Evolutionary conservation across 2,329 filamentous ascomycete genomes (phyloP).

Genomic region (Phialophora chinensis): DNA sequence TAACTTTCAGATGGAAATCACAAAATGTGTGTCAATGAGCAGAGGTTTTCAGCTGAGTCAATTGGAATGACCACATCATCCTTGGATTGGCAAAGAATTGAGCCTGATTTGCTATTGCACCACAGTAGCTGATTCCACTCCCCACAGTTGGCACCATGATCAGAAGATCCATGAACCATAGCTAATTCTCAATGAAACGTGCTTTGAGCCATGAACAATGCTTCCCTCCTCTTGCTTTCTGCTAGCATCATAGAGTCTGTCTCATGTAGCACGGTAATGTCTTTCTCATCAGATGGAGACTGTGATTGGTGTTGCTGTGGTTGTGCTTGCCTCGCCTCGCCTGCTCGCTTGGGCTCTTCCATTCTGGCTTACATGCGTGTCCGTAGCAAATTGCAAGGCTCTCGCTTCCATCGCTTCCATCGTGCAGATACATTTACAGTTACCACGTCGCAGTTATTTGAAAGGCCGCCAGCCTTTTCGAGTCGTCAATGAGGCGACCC

Average conservation of each 20-base stretch:
- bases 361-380: background rate
- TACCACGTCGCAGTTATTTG: background rate
- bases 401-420: background rate
- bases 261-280: background rate
- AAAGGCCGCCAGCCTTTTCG: background rate
- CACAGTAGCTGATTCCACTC: slow-evolving; percentile 26
- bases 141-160: slow-evolving; percentile 22
- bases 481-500: slow-evolving; percentile 3
- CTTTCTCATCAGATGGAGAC: background rate
- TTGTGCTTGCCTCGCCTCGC: background rate
- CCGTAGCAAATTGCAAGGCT: background rate
- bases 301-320: background rate
- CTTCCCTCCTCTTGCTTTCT: background rate
- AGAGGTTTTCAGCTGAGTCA: slow-evolving; percentile 27
- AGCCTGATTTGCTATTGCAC: slow-evolving; percentile 28
- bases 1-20: slow-evolving; percentile 19
- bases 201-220: slow-evolving; percentile 21
- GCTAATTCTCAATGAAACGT: slow-evolving; percentile 23
- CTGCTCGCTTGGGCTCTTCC: background rate
- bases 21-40: slow-evolving; percentile 10
- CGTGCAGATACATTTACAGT: background rate
- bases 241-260: background rate
- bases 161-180: slow-evolving; percentile 28
- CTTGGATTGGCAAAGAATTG: slow-evolving; percentile 26
- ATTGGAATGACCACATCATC: slow-evolving; percentile 26